phyloP scores from a whole-genome alignment of 2,329 filamentous ascomycete genomes.

The Pseudogymnoascus pannorum region DNA sequence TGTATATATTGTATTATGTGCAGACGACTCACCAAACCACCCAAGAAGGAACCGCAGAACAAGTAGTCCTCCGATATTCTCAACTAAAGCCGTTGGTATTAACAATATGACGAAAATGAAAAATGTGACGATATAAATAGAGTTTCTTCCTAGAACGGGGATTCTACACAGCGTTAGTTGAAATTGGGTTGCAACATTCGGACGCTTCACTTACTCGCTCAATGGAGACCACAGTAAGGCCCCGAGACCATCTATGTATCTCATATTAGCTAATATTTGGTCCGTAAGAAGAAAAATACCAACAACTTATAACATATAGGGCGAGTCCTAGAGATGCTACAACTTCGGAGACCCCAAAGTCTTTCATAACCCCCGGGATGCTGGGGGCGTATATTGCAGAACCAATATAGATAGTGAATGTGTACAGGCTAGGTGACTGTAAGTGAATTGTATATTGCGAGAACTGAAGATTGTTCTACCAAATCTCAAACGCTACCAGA shows the following conservation, averaged over 20 bases:
- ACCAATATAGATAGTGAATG: constrained; percentile 44
- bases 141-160: constrained; percentile 56
- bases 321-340: constrained; percentile 42
- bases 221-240: constrained; percentile 58
- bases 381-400: constrained; percentile 45
- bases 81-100: constrained; percentile 55
- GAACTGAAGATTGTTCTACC: constrained; percentile 12
- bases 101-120: constrained; percentile 60
- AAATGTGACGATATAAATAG: constrained; percentile 59
- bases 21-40: constrained; percentile 42
- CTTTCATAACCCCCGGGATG: constrained; percentile 31
- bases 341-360: constrained; percentile 38
- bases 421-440: constrained; percentile 40
- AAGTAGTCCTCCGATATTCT: constrained; percentile 55
- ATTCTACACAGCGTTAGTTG: constrained; percentile 42
- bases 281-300: neutral
- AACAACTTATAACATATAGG: constrained; percentile 34
- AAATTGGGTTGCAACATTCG: neutral
- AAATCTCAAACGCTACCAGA: constrained; percentile 22
- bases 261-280: neutral
- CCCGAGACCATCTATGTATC: constrained; percentile 41
- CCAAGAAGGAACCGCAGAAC: constrained; percentile 57
- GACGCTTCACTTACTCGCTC: constrained; percentile 37
- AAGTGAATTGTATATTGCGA: constrained; percentile 23
- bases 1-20: neutral